Conservation (phyloP, 306 rosid genomes). For the Malus sieversii region DNA sequence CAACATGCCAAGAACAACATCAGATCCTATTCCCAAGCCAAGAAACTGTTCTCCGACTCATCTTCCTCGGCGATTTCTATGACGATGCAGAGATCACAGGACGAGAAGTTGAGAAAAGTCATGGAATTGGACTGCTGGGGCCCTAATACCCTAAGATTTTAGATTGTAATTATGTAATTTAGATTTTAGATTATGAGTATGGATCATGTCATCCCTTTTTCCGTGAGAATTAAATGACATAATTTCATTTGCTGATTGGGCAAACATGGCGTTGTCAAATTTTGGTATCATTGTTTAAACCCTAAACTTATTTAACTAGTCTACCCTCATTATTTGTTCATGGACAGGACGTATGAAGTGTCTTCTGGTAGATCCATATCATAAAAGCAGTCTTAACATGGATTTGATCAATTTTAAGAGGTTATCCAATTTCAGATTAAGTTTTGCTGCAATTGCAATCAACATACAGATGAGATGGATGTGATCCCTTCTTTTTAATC, state of each 20-base stretch:
- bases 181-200: no score
- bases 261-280: no score
- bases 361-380: neutral
- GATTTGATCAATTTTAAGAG: neutral
- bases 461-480: no score
- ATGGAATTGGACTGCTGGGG: constrained; percentile 71
- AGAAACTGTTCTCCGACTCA: constrained; percentile 27
- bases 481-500: no score
- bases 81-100: constrained; percentile 36
- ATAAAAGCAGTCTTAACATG: neutral
- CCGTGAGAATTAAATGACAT: no score
- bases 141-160: constrained; percentile 65
- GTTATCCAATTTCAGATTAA: no score
- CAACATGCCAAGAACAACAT: constrained; percentile 57
- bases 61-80: constrained; percentile 42
- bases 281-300: neutral
- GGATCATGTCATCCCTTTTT: no score
- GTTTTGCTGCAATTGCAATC: no score
- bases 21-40: constrained; percentile 53
- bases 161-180: neutral
- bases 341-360: no score
- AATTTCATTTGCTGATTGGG: no score
- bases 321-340: no score
- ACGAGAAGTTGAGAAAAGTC: constrained; percentile 51
- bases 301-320: neutral